Evolutionary conservation across 2,329 filamentous ascomycete genomes (phyloP), one percentile per base, ranked within the genome.

Genomic region (Fusarium coicis): DNA sequence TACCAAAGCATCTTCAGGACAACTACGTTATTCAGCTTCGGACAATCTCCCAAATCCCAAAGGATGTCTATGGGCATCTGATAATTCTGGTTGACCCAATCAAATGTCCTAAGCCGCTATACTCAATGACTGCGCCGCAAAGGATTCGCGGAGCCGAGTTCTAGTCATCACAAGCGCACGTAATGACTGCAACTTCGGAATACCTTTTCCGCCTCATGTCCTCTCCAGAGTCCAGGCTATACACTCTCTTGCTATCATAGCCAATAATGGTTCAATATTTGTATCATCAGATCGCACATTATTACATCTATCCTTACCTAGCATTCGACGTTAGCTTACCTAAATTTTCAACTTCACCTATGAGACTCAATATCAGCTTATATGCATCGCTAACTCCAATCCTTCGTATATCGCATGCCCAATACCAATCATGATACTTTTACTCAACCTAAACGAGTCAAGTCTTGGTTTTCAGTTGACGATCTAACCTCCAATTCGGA

Each of bases 211-310:
- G 8, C 15, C 0, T 3, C 4, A 18, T 3, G 3, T 23, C 2
- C 3, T 32, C 15, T 32, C 4, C 10, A 3, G 4, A 12, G 0
- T 2, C 10, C 8, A 10, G 7, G 0, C 15, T n/a, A 2, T 2
- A 12, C 2, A 4, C 3, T 32, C 4, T 5, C 4, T 7, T 50
- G 5, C 16, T 34, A 2, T 23, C 8, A 23, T 34, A 2, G 2
- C n/a, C 47, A 34, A 34, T 34, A 0, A 4, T 23, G 0, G 4
- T 10, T 14, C 11, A 11, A 19, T 11, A 7, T 14, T 15, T 50
- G 5, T 4, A 4, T 2, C 11, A 7, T 0, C 8, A 1, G 21
- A 23, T 15, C 2, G 5, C 2, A 2, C 5, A 23, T 50, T 14
- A 4, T 50, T 50, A 23, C 5, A 19, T 36, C 32, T 34, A 34